Conservation (phyloP, 768 basidiomycete genomes). For the Dictyophora rubrovolvata region DNA sequence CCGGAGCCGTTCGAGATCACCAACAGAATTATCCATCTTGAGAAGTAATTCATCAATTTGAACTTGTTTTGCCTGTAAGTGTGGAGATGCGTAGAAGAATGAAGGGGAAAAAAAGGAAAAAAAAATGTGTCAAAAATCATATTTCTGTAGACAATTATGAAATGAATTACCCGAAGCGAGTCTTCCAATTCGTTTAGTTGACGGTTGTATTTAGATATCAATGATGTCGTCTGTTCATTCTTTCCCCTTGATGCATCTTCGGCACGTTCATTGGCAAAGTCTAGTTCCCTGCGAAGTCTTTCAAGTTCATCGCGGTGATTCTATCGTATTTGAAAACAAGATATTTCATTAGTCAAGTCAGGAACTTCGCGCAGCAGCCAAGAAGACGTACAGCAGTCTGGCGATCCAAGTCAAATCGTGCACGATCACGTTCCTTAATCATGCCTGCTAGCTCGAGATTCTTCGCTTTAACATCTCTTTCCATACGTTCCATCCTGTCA, state of each 20-base stretch:
- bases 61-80: conserved; percentile 75
- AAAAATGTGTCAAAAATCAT: not conserved
- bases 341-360: not conserved
- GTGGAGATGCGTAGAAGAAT: not conserved
- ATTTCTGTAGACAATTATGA: too few species aligned
- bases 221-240: conserved; percentile 81
- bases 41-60: conserved; percentile 88
- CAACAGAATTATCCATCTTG: conserved; percentile 65
- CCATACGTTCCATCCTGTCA: conserved; percentile 98
- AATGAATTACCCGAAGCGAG: conserved; percentile 63
- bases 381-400: conserved; percentile 53
- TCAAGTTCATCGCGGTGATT: conserved; percentile 94
- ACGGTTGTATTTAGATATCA: conserved; percentile 90
- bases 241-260: conserved; percentile 88
- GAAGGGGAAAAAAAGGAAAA: not conserved
- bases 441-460: conserved; percentile 97
- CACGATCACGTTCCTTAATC: conserved; percentile 94
- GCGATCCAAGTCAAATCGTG: conserved; percentile 90
- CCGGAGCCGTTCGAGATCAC: conserved; percentile 69
- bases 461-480: conserved; percentile 95
- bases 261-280: conserved; percentile 95
- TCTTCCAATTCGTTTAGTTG: conserved; percentile 96
- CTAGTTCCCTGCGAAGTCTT: conserved; percentile 80
- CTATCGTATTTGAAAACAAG: conserved; percentile 14
- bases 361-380: not conserved